Base-by-base conservation (phyloP, 1,139 yeast genomes). In the Scheffersomyces titani region DNA sequence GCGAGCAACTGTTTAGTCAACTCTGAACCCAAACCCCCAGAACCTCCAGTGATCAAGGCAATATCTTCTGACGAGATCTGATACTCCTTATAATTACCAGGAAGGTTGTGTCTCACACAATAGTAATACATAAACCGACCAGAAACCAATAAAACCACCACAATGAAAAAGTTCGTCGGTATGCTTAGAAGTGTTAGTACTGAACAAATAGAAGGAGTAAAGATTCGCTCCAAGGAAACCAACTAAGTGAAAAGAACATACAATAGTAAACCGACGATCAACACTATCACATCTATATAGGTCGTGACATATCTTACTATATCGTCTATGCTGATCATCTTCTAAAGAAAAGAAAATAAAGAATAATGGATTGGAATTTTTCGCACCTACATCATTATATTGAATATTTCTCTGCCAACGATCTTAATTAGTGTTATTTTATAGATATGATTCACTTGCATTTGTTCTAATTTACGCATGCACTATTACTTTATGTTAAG, bases 31-130 rank as follows among this genome's bases (percentile, higher is more conserved):
- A 88, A 70, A 0, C 92, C 92, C 52, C 75, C 70, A 44, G 88
- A 78, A 0, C 90, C 92, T 1, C 93, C 93, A 0, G 93, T 88
- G 1, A 88, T 73, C 16, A 88, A 63, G 0, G 84, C 86, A 7
- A 74, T 69, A 58, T 77, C 82, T 9, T 30, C 16, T 7, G 40
- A 30, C 40, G 40, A 30, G 40, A 30, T 30, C 40, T 30, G 40
- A 7, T 30, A 30, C 40, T 11, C 40, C 4, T 30, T 30, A 11
- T 30, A 30, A 7, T 9, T 30, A 11, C 40, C 13, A 16, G 40
- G 40, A 30, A 6, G 40, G 40, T 30, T 30, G 40, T 30, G 11
- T 11, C 40, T 30, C 40, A 30, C 40, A 30, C 40, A 30, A 30
- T 30, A 30, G 40, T 30, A 30, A 30, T 30, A 30, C 2, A 30